These are phyloP conservation scores for Leccinum fallax DNA, from an alignment of 1,284 basidiomycete genomes.

Conservation along the genomic window DNA sequence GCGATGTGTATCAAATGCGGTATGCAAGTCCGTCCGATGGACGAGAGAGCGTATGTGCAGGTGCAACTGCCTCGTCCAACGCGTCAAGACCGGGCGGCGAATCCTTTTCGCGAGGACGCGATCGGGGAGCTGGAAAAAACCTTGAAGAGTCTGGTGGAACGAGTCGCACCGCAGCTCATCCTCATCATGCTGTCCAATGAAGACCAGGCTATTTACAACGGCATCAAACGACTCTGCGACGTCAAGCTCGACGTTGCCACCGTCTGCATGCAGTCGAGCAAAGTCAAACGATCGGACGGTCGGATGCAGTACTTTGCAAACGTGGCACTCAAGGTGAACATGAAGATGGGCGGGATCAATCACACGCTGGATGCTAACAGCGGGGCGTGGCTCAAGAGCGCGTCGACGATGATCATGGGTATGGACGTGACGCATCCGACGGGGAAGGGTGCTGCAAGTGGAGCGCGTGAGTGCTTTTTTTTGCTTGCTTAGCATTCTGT, in stretches of 20 bases:
- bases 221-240: slow-evolving; percentile 72
- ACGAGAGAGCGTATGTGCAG: slow-evolving; percentile 2
- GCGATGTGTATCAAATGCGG: slow-evolving; percentile 61
- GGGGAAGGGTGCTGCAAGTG: slow-evolving; percentile 48
- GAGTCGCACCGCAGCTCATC: slow-evolving; percentile 33
- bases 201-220: slow-evolving; percentile 70
- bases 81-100: neutral
- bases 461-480: slow-evolving; percentile 46
- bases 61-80: slow-evolving; percentile 9
- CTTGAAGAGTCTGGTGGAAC: slow-evolving; percentile 30
- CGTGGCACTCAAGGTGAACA: slow-evolving; percentile 59
- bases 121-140: slow-evolving; percentile 26
- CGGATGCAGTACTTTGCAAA: slow-evolving; percentile 41
- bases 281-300: slow-evolving; percentile 52
- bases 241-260: slow-evolving; percentile 63
- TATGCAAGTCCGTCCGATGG: slow-evolving; percentile 41
- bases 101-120: slow-evolving; percentile 15
- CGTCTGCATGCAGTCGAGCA: slow-evolving; percentile 66
- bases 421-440: slow-evolving; percentile 82
- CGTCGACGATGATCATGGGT: slow-evolving; percentile 76
- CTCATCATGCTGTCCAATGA: slow-evolving; percentile 65
- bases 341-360: slow-evolving; percentile 80
- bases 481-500: neutral
- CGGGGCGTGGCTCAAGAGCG: slow-evolving; percentile 56
- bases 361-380: slow-evolving; percentile 57